Conservation (phyloP, 179 eudicot species). For the Drosera spatulata region DNA sequence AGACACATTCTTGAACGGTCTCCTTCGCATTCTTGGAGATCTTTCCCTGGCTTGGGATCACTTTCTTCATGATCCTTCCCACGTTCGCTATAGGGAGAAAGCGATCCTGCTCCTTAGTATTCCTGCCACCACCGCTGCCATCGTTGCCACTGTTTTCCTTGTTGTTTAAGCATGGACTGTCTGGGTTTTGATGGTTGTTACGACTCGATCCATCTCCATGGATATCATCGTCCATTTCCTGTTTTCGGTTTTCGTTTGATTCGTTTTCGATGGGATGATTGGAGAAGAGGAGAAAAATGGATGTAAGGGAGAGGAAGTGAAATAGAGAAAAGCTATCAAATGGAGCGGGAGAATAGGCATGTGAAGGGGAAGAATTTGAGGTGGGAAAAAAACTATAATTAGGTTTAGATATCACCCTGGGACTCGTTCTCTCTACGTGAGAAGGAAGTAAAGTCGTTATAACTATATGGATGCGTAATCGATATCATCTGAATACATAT, state of each 20-base stretch:
- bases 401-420: slow-evolving; percentile 15
- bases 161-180: slow-evolving; percentile 29
- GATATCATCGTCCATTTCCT: slow-evolving; percentile 24
- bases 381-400: slow-evolving; percentile 3
- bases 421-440: slow-evolving; percentile 24
- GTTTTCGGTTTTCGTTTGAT: neutral
- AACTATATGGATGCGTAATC: neutral
- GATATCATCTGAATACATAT: too few species aligned
- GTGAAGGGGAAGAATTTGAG: slow-evolving; percentile 12
- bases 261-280: neutral
- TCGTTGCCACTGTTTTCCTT: slow-evolving; percentile 7
- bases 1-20: slow-evolving; percentile 35
- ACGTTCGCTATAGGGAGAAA: slow-evolving; percentile 14
- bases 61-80: slow-evolving; percentile 31
- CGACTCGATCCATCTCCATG: slow-evolving; percentile 12
- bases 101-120: slow-evolving; percentile 24
- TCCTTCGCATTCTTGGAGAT: slow-evolving; percentile 37
- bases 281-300: neutral
- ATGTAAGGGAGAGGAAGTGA: neutral
- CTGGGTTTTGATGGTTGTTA: slow-evolving; percentile 15
- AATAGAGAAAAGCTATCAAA: slow-evolving; percentile 13
- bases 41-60: slow-evolving; percentile 21
- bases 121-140: slow-evolving; percentile 6
- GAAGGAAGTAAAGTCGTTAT: neutral
- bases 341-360: slow-evolving; percentile 36